phyloP scores from a whole-genome alignment of 2,329 filamentous ascomycete species.

The Harringtonia aguacate region DNA sequence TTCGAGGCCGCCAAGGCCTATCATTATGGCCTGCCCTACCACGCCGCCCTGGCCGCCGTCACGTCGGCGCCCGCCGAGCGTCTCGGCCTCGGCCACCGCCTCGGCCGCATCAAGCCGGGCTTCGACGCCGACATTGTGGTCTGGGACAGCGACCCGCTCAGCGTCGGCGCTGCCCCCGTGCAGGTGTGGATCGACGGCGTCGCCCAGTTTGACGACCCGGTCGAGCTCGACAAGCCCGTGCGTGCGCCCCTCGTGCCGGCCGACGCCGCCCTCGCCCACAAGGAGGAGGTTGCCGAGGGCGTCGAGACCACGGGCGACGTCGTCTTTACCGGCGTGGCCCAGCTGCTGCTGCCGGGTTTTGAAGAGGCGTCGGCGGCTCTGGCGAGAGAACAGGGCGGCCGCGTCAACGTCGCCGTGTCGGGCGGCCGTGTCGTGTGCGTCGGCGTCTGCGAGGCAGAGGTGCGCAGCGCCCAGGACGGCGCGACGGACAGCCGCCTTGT shows the following conservation, averaged over 20 bases:
- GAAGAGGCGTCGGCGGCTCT: background rate
- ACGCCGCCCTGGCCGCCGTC: conserved; percentile 46
- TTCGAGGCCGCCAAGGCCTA: conserved; percentile 53
- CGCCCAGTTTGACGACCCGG: conserved; percentile 42
- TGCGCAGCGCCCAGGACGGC: conserved; percentile 20
- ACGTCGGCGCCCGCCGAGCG: conserved; percentile 48
- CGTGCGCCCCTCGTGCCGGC: conserved; percentile 26
- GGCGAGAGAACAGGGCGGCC: background rate
- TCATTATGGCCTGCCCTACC: conserved; percentile 50
- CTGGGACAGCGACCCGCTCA: conserved; percentile 53
- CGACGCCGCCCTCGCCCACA: conserved; percentile 26
- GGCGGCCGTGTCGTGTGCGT: conserved; percentile 45
- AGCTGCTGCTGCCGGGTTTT: conserved; percentile 36
- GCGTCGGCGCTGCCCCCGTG: conserved; percentile 45
- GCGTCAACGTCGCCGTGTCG: conserved; percentile 37
- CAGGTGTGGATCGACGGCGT: conserved; percentile 56
- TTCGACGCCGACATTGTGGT: conserved; percentile 52
- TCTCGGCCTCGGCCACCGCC: conserved; percentile 43
- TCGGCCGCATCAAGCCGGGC: conserved; percentile 51
- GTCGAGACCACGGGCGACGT: conserved; percentile 24
- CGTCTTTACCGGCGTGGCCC: conserved; percentile 46
- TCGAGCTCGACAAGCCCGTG: conserved; percentile 41
- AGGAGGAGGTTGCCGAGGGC: conserved; percentile 26
- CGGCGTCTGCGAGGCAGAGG: conserved; percentile 37
- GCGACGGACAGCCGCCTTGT: conserved; percentile 25